Evolutionary conservation across 352 stramenopile genomes (phyloP), one percentile per base, ranked within the genome.

Genomic region (Pythium plurisporium): DNA sequence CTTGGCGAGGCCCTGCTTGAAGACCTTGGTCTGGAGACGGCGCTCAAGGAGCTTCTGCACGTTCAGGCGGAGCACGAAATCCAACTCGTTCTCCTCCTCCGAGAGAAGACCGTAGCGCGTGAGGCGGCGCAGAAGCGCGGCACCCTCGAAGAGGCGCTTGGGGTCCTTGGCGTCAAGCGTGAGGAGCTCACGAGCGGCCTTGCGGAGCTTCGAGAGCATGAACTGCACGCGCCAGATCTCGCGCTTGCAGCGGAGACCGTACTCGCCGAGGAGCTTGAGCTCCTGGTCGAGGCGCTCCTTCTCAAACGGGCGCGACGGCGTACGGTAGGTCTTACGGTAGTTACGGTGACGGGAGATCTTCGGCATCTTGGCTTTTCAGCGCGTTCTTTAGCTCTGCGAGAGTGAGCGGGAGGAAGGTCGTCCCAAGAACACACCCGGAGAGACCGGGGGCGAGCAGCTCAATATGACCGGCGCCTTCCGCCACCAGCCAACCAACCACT

Each of bases 171-270:
- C 76, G 62, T 99, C 96, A 17, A 99, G 89, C 58, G 97, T 99
- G 42, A 99, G 73, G 11, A 99, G 82, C 66, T 98, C 87, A 86
- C 97, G 96, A 15, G 97, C 97, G 33, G 96, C 96, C 74, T 99
- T 99, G 70, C 97, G 95, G 57, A 99, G 93, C 91, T 99, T 99
- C 63, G 97, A 97, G 54, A 99, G 84, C 55, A 97, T 93, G 69
- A 98, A 98, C 81, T 99, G 97, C 47, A 99, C 96, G 62, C 97
- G 95, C 97, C 97, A 99, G 78, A 99, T 99, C 78, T 99, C 97
- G 67, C 96, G 95, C 93, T 99, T 99, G 93, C 97, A 99, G 69
- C 97, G 90, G 23, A 99, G 93, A 49, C 97, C 97, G 76, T 99
- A 99, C 86, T 99, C 97, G 74, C 97, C 97, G 40, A 98, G 93